These are phyloP conservation scores for Pyrus betulifolia DNA, from an alignment of 306 rosid genomes.

Conservation along the genomic window DNA sequence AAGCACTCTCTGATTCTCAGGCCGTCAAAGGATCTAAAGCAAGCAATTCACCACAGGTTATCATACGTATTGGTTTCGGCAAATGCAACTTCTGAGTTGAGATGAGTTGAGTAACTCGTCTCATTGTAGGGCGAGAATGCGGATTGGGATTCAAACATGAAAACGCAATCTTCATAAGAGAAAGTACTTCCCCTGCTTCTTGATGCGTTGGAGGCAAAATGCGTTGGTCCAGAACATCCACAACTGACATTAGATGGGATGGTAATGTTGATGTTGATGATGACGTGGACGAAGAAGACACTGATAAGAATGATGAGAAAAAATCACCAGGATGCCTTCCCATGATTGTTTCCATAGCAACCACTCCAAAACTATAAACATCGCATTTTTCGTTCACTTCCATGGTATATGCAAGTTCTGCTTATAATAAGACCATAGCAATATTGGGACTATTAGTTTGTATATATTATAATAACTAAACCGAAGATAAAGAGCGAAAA, in stretches of 20 bases:
- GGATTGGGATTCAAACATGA: neutral
- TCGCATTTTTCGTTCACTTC: neutral
- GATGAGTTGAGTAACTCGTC: neutral
- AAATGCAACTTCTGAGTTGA: neutral
- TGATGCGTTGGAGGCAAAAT: neutral
- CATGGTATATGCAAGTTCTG: neutral
- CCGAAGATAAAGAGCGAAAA: neutral
- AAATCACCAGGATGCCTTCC: too few species aligned
- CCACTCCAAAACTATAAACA: too few species aligned
- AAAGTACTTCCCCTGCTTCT: neutral
- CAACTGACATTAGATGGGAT: neutral
- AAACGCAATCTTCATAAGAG: neutral
- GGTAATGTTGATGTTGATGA: neutral
- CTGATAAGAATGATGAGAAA: too few species aligned
- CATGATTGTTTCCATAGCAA: too few species aligned
- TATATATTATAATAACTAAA: too few species aligned
- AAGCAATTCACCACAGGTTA: neutral
- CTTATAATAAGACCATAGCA: too few species aligned
- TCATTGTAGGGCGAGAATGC: slow-evolving; percentile 1
- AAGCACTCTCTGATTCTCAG: neutral
- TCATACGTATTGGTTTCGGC: neutral
- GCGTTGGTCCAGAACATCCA: neutral
- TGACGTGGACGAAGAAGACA: too few species aligned
- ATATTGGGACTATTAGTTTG: too few species aligned
- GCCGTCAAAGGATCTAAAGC: neutral